Evolutionary conservation across 805 yeast genomes (phyloP).

Genomic region (Pichia ethanolica): DNA sequence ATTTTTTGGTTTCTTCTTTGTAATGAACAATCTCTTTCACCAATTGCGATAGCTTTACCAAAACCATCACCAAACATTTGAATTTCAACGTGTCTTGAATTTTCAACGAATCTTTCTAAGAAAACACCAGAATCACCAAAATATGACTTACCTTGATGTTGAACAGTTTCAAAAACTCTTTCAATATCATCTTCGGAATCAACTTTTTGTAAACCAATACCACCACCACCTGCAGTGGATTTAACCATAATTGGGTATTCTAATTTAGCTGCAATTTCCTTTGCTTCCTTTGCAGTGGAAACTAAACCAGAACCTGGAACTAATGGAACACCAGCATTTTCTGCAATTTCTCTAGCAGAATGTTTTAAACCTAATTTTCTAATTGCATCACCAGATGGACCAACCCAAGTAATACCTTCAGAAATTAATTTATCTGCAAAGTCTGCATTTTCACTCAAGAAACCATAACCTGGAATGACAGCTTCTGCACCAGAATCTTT

Average conservation of each 20-base stretch:
- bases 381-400: constrained; percentile 94
- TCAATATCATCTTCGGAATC: constrained; percentile 75
- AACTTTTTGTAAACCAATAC: constrained; percentile 93
- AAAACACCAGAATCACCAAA: constrained; percentile 96
- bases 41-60: constrained; percentile 88
- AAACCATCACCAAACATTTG: constrained; percentile 95
- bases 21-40: constrained; percentile 95
- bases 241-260: constrained; percentile 93
- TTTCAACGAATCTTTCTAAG: constrained; percentile 87
- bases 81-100: constrained; percentile 93
- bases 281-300: constrained; percentile 64
- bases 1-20: constrained; percentile 96
- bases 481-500: constrained; percentile 82
- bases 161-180: constrained; percentile 80
- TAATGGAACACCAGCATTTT: constrained; percentile 85
- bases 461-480: constrained; percentile 97
- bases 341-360: constrained; percentile 92
- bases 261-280: constrained; percentile 60
- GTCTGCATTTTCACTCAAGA: constrained; percentile 92
- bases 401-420: constrained; percentile 87
- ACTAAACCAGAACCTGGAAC: constrained; percentile 96
- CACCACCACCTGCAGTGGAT: constrained; percentile 99
- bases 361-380: constrained; percentile 89
- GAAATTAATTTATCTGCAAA: constrained; percentile 80
- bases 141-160: constrained; percentile 88